These are phyloP conservation scores for Colletotrichum navitas DNA, from an alignment of 2,329 filamentous ascomycete species.

Conservation along the genomic window DNA sequence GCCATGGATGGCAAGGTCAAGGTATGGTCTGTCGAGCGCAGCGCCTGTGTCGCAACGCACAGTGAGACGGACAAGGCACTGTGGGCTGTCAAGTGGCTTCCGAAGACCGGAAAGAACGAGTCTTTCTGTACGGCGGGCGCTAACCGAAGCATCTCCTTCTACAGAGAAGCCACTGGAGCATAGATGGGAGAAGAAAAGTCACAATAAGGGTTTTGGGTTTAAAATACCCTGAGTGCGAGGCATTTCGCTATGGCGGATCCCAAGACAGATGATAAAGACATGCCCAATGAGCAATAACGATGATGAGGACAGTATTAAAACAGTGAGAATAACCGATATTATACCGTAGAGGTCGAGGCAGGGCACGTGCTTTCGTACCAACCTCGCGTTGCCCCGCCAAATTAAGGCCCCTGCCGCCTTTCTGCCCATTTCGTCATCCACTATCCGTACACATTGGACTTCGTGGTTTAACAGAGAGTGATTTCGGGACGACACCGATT, in stretches of 20 bases:
- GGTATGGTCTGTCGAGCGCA: slow-evolving; percentile 91
- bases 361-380: slow-evolving; percentile 62
- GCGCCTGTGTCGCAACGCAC: slow-evolving; percentile 90
- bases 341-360: slow-evolving; percentile 56
- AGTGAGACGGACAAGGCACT: slow-evolving; percentile 88
- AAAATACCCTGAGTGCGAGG: slow-evolving; percentile 15
- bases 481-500: slow-evolving; percentile 20
- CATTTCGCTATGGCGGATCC: neutral
- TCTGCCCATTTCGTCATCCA: slow-evolving; percentile 42
- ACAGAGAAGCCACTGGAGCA: slow-evolving; percentile 81
- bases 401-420: slow-evolving; percentile 37
- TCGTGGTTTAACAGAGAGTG: neutral
- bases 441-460: slow-evolving; percentile 4
- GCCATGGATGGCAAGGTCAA: slow-evolving; percentile 95
- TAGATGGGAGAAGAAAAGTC: slow-evolving; percentile 4
- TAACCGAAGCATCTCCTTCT: slow-evolving; percentile 82
- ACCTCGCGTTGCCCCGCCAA: slow-evolving; percentile 70
- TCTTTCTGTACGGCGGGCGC: slow-evolving; percentile 85
- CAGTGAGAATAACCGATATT: neutral
- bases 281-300: slow-evolving; percentile 8
- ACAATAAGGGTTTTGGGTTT: neutral
- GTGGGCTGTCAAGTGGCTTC: slow-evolving; percentile 88
- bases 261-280: slow-evolving; percentile 10
- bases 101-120: slow-evolving; percentile 75
- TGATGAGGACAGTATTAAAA: slow-evolving; percentile 1